These are phyloP conservation scores for Pezicula carpinea DNA, from an alignment of 2,329 filamentous ascomycete genomes.

Conservation along the genomic window DNA sequence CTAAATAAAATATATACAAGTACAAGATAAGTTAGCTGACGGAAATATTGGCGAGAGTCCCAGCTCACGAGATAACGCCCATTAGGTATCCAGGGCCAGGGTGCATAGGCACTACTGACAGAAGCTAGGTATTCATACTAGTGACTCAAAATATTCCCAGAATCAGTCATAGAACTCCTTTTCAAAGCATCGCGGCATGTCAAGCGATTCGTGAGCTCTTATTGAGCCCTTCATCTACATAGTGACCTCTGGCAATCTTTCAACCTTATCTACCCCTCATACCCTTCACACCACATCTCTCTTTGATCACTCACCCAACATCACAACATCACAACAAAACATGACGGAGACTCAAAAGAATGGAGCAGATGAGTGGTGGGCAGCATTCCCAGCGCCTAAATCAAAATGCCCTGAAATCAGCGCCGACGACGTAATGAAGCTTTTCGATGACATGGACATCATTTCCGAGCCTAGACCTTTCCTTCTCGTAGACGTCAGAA, in stretches of 20 bases:
- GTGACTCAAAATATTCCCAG: no score
- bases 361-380: constrained; percentile 19
- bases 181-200: no score
- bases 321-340: background rate
- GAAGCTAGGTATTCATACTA: no score
- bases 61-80: no score
- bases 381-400: constrained; percentile 37
- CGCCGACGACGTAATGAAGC: constrained; percentile 34
- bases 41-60: no score
- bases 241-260: no score
- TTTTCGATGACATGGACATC: constrained; percentile 35
- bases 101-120: no score
- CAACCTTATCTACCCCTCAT: background rate
- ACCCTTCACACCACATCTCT: background rate
- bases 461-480: constrained; percentile 32
- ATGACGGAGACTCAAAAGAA: constrained; percentile 4
- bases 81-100: no score
- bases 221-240: no score
- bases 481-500: constrained; percentile 48
- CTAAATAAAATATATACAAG: background rate
- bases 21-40: no score
- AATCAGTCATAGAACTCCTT: no score
- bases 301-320: background rate
- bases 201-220: no score
- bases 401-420: constrained; percentile 34